Percentiles rank a stretch among this genome's conserved stretches.
These are phyloP conservation scores for Eimeria tenella DNA, from an alignment of 169 alveolate species.

Conservation along the genomic window DNA sequence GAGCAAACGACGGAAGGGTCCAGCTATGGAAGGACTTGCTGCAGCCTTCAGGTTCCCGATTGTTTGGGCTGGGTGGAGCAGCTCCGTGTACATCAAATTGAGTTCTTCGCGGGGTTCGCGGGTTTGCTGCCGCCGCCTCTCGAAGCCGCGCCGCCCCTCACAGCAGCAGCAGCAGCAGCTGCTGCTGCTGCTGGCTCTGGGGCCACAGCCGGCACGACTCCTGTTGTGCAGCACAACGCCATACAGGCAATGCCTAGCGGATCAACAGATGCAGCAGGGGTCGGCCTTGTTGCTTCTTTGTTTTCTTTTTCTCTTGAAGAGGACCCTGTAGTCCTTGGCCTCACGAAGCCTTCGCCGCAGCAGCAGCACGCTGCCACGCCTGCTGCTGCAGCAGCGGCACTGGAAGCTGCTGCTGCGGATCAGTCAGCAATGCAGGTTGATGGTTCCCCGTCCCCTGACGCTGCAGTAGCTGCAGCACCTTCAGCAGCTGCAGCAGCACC, in stretches of 20 bases:
- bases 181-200: constrained; percentile 35
- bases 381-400: constrained; percentile 19
- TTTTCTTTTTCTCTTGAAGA: constrained; percentile 32
- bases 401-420: constrained; percentile 1
- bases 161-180: constrained; percentile 33
- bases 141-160: constrained; percentile 23
- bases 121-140: constrained; percentile 39
- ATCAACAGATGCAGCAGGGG: constrained; percentile 23
- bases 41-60: constrained; percentile 16
- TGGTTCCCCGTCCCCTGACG: neutral
- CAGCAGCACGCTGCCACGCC: constrained; percentile 25
- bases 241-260: constrained; percentile 2
- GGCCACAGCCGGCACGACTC: neutral
- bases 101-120: constrained; percentile 33
- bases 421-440: constrained; percentile 15
- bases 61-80: constrained; percentile 31
- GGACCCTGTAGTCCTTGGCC: constrained; percentile 26
- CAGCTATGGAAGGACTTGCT: constrained; percentile 9
- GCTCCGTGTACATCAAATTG: constrained; percentile 47
- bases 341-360: neutral
- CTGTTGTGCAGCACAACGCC: constrained; percentile 50
- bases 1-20: constrained; percentile 13
- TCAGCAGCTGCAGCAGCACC: neutral
- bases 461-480: constrained; percentile 8
- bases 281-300: neutral